Evolutionary conservation across 495 filamentous ascomycete species (phyloP), one percentile per base, ranked within the genome.

Genomic region (Letharia lupina): DNA sequence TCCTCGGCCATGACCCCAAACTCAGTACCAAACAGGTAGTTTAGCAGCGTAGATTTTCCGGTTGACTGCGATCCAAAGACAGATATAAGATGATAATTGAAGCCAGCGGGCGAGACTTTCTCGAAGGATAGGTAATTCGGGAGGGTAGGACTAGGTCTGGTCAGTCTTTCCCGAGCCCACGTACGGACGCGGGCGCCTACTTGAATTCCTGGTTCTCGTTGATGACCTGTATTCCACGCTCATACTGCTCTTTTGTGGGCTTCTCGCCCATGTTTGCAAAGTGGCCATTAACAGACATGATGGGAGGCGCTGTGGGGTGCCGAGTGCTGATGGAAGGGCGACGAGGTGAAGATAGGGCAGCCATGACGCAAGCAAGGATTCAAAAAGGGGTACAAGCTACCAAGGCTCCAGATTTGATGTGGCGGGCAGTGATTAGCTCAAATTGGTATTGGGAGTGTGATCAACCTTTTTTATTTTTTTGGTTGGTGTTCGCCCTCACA

Each of bases 21-120:
- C 65, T 93, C 82, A 58, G 94, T 98, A 62, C 91, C 91, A 74
- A 98, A 98, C 42, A 98, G 84, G 77, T 93, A 83, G 79, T 98
- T 98, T 65, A 98, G 87, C 28, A 98, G 82, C 37, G 94, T 98
- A 18, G 93, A 97, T 81, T 98, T 98, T 63, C 94, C 94, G 11
- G 94, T 98, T 59, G 95, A 98, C 80, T 98, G 94, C 39, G 93
- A 96, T 40, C 94, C 94, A 77, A 98, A 98, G 69, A 98, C 94
- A 68, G 93, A 96, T 68, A 98, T 96, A 67, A 98, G 86, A 75
- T 98, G 94, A 77, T 98, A 98, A 77, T 96, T 96, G 85, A 98
- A 98, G 73, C 94, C 94, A 67, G 91, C 86, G 60, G 87, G 83
- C 42, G 90, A 87, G 73, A 96, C 85, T 71, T 88, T 83, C 76